Evolutionary conservation across 805 yeast genomes (phyloP), one percentile per base, ranked within the genome.

Genomic region (Brettanomyces sp.): DNA sequence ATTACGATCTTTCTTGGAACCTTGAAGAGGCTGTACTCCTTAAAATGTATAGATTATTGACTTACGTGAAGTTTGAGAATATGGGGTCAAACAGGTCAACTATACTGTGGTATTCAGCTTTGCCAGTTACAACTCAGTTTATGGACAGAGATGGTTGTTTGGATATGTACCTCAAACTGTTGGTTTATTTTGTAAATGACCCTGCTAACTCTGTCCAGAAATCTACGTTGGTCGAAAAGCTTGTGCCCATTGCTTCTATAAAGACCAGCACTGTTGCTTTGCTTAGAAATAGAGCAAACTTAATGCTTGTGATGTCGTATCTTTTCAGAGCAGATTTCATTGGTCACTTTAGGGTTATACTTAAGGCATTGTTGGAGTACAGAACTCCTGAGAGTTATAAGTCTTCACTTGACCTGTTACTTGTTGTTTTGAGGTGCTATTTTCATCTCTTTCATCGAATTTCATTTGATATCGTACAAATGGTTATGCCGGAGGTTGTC

Each of bases 211-310:
- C 51, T 21, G 39, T 45, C 4, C 49, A 51, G 25, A 42, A 50
- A 45, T 23, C 45, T 34, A 54, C 56, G 30, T 39, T 64, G 30
- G 44, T 65, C 18, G 69, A 65, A 32, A 63, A 63, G 39, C 48
- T 66, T 21, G 61, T 59, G 8, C 70, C 70, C 1, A 54, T 65
- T 11, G 60, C 65, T 14, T 56, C 59, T 22, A 50, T 62, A 9
- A 47, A 51, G 35, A 58, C 62, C 3, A 56, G 58, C 45, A 53
- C 58, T 4, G 22, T 51, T 3, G 36, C 40, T 1, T 50, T 60
- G 3, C 46, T 65, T 18, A 55, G 54, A 36, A 64, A 62, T 48
- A 49, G 69, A 36, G 51, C 58, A 4, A 60, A 62, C 37, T 45
- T 65, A 3, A 47, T 65, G 21, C 45, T 65, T 38, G 51, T 58